Base-by-base conservation (phyloP, 2,329 filamentous ascomycete species). In the Achaetomium macrosporum region DNA sequence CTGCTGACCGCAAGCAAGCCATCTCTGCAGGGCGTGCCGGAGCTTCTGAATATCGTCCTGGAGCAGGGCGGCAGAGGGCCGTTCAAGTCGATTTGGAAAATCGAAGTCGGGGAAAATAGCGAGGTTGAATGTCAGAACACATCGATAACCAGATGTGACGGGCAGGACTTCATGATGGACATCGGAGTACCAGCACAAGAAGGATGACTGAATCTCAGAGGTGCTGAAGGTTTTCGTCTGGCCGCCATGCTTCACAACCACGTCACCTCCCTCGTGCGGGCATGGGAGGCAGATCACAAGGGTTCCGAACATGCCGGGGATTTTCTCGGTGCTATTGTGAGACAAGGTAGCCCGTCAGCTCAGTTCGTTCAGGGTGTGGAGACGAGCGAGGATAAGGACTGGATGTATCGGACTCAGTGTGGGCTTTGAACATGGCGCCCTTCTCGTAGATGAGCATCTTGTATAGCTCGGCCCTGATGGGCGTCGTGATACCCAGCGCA, bases 81-180 rank as follows among this genome's bases (percentile, higher is more conserved):
- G 50, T 7, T 53, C 41, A 1, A 7, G 25, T 7, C 7, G 25
- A 7, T 7, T 7, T 25, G 25, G 25, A 25, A 7, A 4, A 25
- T 25, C 25, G 7, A 51, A 12, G 15, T 53, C 42, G 5, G 59
- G 50, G 5, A 61, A 53, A 16, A 65, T 51, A 13, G 63, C 61
- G 5, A 82, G 69, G 58, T 81, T 80, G 64, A 79, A 83, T 0
- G 72, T 77, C 11, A 82, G 57, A 10, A 78, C 76, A 50, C 75
- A 69, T 3, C 76, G 73, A 58, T 75, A 72, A 2, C 78, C 78
- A 0, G 69, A 71, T 0, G 57, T 68, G 2, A 81, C 68, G 1
- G 72, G 70, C 15, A 71, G 65, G n/a, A 79, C 68, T 60, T 81
- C 72, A 57, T 81, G 75, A 1, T 66, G 67, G 0, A 81, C 76